A percentile compares a stretch with the other conserved stretches of the same genome.
Conservation (phyloP, 345 rosid genomes). For the Mangifera indica region DNA sequence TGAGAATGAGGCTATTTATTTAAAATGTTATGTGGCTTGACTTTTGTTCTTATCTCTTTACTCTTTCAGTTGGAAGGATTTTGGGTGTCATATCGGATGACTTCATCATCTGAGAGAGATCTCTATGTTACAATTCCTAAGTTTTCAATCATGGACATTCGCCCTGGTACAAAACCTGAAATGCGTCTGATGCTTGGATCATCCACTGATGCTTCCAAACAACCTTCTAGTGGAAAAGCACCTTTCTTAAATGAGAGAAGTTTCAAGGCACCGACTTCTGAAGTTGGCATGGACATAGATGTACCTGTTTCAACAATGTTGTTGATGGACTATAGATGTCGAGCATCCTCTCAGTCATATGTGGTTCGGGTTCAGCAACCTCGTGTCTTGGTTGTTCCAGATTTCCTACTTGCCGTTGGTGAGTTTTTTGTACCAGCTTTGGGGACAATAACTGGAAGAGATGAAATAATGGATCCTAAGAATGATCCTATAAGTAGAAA, state of each 20-base stretch:
- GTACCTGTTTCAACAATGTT: slow-evolving; percentile 83
- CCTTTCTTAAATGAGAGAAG: slow-evolving; percentile 54
- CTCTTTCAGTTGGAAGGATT: slow-evolving; percentile 83
- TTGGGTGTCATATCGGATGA: slow-evolving; percentile 91
- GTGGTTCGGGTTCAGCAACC: slow-evolving; percentile 94
- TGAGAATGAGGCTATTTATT: slow-evolving; percentile 1
- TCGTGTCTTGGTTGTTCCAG: slow-evolving; percentile 91
- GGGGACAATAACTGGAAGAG: slow-evolving; percentile 89
- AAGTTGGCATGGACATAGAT: slow-evolving; percentile 50
- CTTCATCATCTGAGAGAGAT: slow-evolving; percentile 89
- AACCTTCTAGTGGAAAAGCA: slow-evolving; percentile 57
- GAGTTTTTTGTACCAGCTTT: slow-evolving; percentile 94
- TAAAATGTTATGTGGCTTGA: background rate
- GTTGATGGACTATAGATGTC: slow-evolving; percentile 94
- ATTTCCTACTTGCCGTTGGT: slow-evolving; percentile 91
- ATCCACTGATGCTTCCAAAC: slow-evolving; percentile 79
- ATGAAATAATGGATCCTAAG: slow-evolving; percentile 84
- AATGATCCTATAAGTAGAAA: slow-evolving; percentile 82
- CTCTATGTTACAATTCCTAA: slow-evolving; percentile 87
- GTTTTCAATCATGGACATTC: slow-evolving; percentile 83
- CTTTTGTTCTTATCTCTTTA: slow-evolving; percentile 11
- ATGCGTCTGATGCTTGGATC: slow-evolving; percentile 99
- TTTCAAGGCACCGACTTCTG: slow-evolving; percentile 46
- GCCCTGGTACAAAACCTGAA: slow-evolving; percentile 86
- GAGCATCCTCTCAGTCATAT: slow-evolving; percentile 79